Percentiles rank a stretch among this genome's conserved stretches.
phyloP scores from a whole-genome alignment of 805 yeast genomes.

The Jamesozyma hellenica region DNA sequence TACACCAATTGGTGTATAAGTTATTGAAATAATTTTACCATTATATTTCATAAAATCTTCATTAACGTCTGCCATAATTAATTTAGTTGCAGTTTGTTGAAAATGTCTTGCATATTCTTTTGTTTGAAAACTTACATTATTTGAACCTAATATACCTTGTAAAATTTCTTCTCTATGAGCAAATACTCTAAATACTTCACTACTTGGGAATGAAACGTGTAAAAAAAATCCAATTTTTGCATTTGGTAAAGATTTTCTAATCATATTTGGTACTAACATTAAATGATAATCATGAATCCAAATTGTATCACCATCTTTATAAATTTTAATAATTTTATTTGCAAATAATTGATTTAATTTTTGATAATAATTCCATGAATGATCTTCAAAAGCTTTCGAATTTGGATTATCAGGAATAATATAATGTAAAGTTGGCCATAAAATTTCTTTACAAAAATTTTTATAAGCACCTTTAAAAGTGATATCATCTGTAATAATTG shows the following conservation, averaged over 20 bases:
- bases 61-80: slow-evolving; percentile 74
- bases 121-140: slow-evolving; percentile 80
- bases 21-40: slow-evolving; percentile 46
- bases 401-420: slow-evolving; percentile 94
- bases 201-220: slow-evolving; percentile 90
- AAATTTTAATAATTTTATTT: slow-evolving; percentile 54
- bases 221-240: slow-evolving; percentile 87
- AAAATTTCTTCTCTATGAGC: slow-evolving; percentile 75
- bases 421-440: slow-evolving; percentile 93
- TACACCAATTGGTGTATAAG: slow-evolving; percentile 67
- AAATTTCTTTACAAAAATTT: slow-evolving; percentile 83
- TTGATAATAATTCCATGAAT: slow-evolving; percentile 82
- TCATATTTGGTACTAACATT: slow-evolving; percentile 75
- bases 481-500: slow-evolving; percentile 66
- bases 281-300: slow-evolving; percentile 96
- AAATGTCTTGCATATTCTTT: slow-evolving; percentile 91
- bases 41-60: slow-evolving; percentile 46
- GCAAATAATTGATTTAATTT: slow-evolving; percentile 71
- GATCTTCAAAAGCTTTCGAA: slow-evolving; percentile 89
- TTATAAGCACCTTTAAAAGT: slow-evolving; percentile 85
- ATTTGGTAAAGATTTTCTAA: slow-evolving; percentile 61
- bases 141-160: slow-evolving; percentile 81
- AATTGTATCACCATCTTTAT: slow-evolving; percentile 64
- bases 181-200: slow-evolving; percentile 88
- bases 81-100: slow-evolving; percentile 76